Evolutionary conservation across 2,329 filamentous ascomycete species (phyloP).

Genomic region (Metarhizium guizhouense): DNA sequence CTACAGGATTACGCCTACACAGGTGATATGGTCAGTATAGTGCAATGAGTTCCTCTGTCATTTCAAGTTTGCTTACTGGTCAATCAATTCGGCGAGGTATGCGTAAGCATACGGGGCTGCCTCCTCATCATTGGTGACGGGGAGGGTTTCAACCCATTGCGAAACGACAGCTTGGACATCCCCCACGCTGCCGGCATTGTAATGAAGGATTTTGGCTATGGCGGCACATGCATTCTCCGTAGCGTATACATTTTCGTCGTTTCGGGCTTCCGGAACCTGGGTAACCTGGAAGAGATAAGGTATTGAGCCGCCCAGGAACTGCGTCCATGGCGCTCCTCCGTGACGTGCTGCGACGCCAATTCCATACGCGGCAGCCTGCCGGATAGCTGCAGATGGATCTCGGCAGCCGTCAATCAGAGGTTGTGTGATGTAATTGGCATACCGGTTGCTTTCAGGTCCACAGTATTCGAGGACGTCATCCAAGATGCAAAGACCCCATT

Average conservation of each 20-base stretch:
- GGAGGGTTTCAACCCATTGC: constrained; percentile 88
- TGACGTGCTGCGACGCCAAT: constrained; percentile 93
- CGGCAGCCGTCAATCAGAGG: constrained; percentile 80
- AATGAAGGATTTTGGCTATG: constrained; percentile 94
- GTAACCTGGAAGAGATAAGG: constrained; percentile 79
- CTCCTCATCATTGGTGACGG: constrained; percentile 91
- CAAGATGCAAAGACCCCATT: constrained; percentile 99
- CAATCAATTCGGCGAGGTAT: constrained; percentile 84
- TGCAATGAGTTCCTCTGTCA: neutral
- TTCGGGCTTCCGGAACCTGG: constrained; percentile 70
- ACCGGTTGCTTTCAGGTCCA: constrained; percentile 77
- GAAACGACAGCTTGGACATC: constrained; percentile 67
- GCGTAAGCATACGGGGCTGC: constrained; percentile 93
- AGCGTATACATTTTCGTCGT: constrained; percentile 90
- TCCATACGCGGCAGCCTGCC: constrained; percentile 92
- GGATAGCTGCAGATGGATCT: constrained; percentile 80
- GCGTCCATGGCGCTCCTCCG: constrained; percentile 77
- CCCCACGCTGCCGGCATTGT: constrained; percentile 66
- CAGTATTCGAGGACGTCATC: constrained; percentile 98
- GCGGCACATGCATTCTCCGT: constrained; percentile 96
- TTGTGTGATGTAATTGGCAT: constrained; percentile 76
- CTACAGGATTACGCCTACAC: constrained; percentile 71
- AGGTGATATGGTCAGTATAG: neutral
- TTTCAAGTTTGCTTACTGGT: constrained; percentile 58
- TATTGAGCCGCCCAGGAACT: constrained; percentile 74